A percentile compares a stretch with the other conserved stretches of the same genome.
These are phyloP conservation scores for Firmiana major DNA, from an alignment of 345 rosid species.

Conservation along the genomic window DNA sequence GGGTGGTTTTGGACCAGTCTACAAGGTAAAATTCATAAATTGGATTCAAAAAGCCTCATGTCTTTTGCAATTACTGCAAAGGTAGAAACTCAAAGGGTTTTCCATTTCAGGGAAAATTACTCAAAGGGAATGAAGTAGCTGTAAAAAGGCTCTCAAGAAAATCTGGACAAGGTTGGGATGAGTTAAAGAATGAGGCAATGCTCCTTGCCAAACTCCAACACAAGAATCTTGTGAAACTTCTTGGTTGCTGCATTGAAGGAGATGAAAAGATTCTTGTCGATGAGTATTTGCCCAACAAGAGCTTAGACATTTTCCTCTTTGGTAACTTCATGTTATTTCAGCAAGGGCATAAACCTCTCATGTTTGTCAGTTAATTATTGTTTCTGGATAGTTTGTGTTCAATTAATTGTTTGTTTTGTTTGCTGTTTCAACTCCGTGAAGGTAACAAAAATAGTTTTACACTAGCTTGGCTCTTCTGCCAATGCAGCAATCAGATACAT, in stretches of 20 bases:
- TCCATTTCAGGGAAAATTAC: slow-evolving; percentile 5
- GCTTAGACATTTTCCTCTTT: slow-evolving; percentile 13
- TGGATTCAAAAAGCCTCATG: background rate
- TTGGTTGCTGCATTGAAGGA: slow-evolving; percentile 19
- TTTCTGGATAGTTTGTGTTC: background rate
- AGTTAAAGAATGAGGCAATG: slow-evolving; percentile 12
- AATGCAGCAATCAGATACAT: background rate
- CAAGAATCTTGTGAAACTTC: slow-evolving; percentile 15
- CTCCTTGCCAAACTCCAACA: slow-evolving; percentile 18
- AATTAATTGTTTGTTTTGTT: background rate
- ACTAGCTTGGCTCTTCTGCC: background rate
- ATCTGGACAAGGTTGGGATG: slow-evolving; percentile 13
- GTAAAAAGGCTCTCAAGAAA: slow-evolving; percentile 7
- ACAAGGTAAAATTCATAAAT: background rate
- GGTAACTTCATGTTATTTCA: background rate
- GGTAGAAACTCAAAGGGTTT: background rate
- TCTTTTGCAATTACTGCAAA: background rate
- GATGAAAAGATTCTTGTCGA: slow-evolving; percentile 12
- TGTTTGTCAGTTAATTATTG: background rate
- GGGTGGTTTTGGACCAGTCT: slow-evolving; percentile 19
- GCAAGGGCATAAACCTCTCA: background rate
- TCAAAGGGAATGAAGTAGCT: slow-evolving; percentile 8
- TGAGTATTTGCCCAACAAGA: slow-evolving; percentile 17
- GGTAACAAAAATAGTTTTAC: background rate
- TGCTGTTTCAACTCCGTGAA: background rate